Percentiles rank a stretch among this genome's conserved stretches.
Conservation (phyloP, 192 early-diverging fungal species). For the Gryganskiella cystojenkinii region DNA sequence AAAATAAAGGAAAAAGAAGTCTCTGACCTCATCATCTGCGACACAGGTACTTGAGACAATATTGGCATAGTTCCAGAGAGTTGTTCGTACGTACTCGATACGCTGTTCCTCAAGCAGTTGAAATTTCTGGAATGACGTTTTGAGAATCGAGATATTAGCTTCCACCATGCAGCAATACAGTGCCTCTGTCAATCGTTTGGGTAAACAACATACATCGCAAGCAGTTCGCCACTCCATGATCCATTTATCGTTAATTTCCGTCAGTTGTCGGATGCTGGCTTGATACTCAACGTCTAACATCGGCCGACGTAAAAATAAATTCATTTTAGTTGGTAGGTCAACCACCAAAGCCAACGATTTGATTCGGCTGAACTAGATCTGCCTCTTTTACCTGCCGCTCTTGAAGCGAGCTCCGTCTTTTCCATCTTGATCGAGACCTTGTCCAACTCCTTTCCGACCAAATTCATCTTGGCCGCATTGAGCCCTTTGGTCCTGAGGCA, state of each 20-base stretch:
- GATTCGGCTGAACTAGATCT: too few species aligned
- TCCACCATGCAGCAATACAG: too few species aligned
- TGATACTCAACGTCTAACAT: slow-evolving; percentile 64
- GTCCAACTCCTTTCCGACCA: slow-evolving; percentile 55
- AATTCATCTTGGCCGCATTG: slow-evolving; percentile 39
- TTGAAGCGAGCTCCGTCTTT: slow-evolving; percentile 51
- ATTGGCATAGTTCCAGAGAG: slow-evolving; percentile 79
- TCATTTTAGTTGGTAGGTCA: too few species aligned
- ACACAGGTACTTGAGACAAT: slow-evolving; percentile 76
- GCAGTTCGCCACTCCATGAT: slow-evolving; percentile 62
- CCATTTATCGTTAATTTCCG: slow-evolving; percentile 62
- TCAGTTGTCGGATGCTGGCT: slow-evolving; percentile 55
- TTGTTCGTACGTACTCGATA: slow-evolving; percentile 72
- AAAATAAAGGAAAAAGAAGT: too few species aligned
- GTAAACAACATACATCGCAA: slow-evolving; percentile 64
- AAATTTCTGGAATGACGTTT: slow-evolving; percentile 61
- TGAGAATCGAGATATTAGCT: too few species aligned
- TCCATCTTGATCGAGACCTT: slow-evolving; percentile 54
- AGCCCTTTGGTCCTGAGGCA: slow-evolving; percentile 50
- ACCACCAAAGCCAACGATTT: too few species aligned
- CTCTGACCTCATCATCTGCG: slow-evolving; percentile 74
- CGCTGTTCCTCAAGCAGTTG: slow-evolving; percentile 80
- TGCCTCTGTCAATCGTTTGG: too few species aligned
- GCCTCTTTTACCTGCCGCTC: slow-evolving; percentile 57
- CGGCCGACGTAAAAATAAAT: neutral